phyloP scores from a whole-genome alignment of 1,284 basidiomycete species.

The Ceratobasidium sp. region DNA sequence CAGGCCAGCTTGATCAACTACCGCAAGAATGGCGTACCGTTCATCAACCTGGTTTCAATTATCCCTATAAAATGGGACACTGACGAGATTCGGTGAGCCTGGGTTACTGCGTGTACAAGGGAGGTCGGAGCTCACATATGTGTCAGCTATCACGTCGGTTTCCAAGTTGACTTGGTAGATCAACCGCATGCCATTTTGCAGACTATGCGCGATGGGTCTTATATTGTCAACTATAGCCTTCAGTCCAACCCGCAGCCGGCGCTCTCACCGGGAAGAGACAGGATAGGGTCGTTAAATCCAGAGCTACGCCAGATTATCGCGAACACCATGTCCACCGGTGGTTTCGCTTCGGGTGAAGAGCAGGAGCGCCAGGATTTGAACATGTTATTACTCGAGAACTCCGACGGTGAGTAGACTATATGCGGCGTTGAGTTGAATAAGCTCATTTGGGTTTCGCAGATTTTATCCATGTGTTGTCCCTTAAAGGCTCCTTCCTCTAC shows the following conservation, averaged over 20 bases:
- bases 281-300: slow-evolving; percentile 31
- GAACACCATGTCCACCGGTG: slow-evolving; percentile 50
- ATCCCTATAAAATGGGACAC: slow-evolving; percentile 77
- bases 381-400: slow-evolving; percentile 76
- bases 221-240: slow-evolving; percentile 68
- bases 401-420: slow-evolving; percentile 56
- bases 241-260: slow-evolving; percentile 53
- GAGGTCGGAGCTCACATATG: slow-evolving; percentile 2
- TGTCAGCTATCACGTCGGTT: slow-evolving; percentile 90
- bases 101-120: background rate
- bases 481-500: slow-evolving; percentile 95
- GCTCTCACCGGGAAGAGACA: slow-evolving; percentile 38
- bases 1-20: slow-evolving; percentile 93
- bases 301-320: slow-evolving; percentile 38
- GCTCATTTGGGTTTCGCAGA: slow-evolving; percentile 64
- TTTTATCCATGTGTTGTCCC: slow-evolving; percentile 90
- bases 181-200: slow-evolving; percentile 88
- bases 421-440: background rate
- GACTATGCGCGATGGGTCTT: slow-evolving; percentile 81
- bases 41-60: slow-evolving; percentile 88
- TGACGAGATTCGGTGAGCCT: slow-evolving; percentile 59
- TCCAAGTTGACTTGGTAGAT: slow-evolving; percentile 86
- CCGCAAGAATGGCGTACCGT: slow-evolving; percentile 85
- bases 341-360: slow-evolving; percentile 51
- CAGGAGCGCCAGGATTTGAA: slow-evolving; percentile 66